These are phyloP conservation scores for Macrocybe gigantea DNA, from an alignment of 768 basidiomycete species.

Conservation along the genomic window DNA sequence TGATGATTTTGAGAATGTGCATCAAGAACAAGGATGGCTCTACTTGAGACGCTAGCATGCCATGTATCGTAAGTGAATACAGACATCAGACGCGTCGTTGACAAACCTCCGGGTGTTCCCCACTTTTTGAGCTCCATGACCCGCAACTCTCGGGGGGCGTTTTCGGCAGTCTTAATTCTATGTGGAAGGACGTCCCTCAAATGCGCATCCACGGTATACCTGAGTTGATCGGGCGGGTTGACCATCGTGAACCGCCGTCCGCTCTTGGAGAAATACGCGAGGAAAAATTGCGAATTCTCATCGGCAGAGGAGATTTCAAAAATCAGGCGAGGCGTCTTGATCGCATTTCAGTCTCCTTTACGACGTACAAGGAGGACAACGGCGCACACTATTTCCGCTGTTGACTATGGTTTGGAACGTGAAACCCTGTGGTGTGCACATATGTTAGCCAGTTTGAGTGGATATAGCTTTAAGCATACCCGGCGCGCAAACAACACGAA, in stretches of 20 bases:
- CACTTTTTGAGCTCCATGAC: constrained; percentile 49
- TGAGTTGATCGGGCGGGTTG: constrained; percentile 37
- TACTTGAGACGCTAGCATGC: constrained; percentile 29
- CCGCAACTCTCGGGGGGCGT: constrained; percentile 44
- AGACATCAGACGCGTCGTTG: neutral
- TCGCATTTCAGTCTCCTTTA: neutral
- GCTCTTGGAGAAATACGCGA: constrained; percentile 56
- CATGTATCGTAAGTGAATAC: no score
- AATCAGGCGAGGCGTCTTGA: constrained; percentile 54
- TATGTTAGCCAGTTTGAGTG: neutral
- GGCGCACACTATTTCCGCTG: constrained; percentile 43
- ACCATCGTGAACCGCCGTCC: constrained; percentile 50
- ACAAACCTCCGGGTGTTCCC: constrained; percentile 26
- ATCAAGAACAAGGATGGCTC: constrained; percentile 54
- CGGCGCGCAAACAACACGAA: constrained; percentile 55
- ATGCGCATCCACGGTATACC: constrained; percentile 31
- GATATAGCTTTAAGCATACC: constrained; percentile 29
- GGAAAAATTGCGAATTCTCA: constrained; percentile 49
- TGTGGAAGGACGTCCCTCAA: constrained; percentile 31
- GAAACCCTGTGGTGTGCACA: constrained; percentile 47
- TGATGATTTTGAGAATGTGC: constrained; percentile 57
- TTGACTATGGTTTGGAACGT: constrained; percentile 62
- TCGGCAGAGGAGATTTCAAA: constrained; percentile 53
- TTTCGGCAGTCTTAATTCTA: constrained; percentile 30
- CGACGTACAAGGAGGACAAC: no score